These are phyloP conservation scores for Hypomontagnella submonticulosa DNA, from an alignment of 495 filamentous ascomycete genomes.

Conservation along the genomic window DNA sequence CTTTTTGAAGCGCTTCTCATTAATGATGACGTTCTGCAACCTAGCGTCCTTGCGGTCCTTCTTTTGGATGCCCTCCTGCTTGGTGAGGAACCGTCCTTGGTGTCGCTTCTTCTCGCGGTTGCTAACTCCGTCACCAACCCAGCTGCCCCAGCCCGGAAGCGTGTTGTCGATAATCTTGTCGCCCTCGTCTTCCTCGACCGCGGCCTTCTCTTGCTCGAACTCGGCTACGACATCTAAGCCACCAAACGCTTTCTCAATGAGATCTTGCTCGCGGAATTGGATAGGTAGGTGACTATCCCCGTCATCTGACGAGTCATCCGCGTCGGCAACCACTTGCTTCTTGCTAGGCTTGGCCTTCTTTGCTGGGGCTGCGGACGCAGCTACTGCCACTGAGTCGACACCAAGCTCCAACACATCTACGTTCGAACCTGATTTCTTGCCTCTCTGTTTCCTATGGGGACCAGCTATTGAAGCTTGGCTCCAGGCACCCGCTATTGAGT, in stretches of 20 bases:
- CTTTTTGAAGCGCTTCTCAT: slow-evolving; percentile 91
- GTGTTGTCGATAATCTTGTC: slow-evolving; percentile 87
- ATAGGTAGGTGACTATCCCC: slow-evolving; percentile 67
- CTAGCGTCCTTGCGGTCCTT: slow-evolving; percentile 81
- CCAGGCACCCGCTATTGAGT: slow-evolving; percentile 45
- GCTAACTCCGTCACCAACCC: slow-evolving; percentile 84
- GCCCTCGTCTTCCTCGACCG: slow-evolving; percentile 78
- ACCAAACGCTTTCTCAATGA: slow-evolving; percentile 87
- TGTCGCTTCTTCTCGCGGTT: slow-evolving; percentile 68
- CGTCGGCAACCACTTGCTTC: slow-evolving; percentile 42
- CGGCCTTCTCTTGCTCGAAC: slow-evolving; percentile 83
- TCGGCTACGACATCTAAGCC: slow-evolving; percentile 87
- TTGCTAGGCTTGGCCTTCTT: slow-evolving; percentile 41
- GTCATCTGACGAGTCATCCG: slow-evolving; percentile 65
- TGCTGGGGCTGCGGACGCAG: slow-evolving; percentile 26
- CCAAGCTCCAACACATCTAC: slow-evolving; percentile 44
- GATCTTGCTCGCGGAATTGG: slow-evolving; percentile 78
- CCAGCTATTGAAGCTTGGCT: slow-evolving; percentile 37
- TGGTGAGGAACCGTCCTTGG: slow-evolving; percentile 70
- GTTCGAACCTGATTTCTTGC: slow-evolving; percentile 40
- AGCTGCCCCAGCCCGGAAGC: slow-evolving; percentile 89
- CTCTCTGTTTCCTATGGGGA: slow-evolving; percentile 40
- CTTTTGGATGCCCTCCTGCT: slow-evolving; percentile 80
- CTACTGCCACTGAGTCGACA: slow-evolving; percentile 44
- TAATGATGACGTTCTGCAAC: slow-evolving; percentile 87